A percentile compares a stretch with the other conserved stretches of the same genome.
phyloP scores from a whole-genome alignment of 768 basidiomycete species.

The Hygrocybe punicea region DNA sequence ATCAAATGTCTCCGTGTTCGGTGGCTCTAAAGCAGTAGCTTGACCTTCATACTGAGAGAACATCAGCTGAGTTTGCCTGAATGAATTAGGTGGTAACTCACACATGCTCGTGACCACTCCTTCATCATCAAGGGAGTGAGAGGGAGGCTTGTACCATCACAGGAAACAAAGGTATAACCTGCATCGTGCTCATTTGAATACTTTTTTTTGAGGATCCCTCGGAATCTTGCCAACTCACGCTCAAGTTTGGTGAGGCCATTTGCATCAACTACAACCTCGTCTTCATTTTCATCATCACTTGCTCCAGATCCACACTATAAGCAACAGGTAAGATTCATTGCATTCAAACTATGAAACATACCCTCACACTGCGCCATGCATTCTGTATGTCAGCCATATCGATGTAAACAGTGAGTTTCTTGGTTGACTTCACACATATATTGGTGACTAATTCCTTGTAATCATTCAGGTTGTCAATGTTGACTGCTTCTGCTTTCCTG shows the following conservation, averaged over 20 bases:
- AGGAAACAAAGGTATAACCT: neutral
- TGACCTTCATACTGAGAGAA: neutral
- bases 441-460: constrained; percentile 11
- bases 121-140: constrained; percentile 1
- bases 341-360: neutral
- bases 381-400: constrained; percentile 4
- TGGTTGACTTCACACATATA: constrained; percentile 7
- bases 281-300: neutral
- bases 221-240: neutral
- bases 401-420: constrained; percentile 14
- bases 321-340: neutral
- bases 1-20: neutral
- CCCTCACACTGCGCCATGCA: neutral
- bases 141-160: neutral
- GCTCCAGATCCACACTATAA: neutral
- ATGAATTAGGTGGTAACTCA: neutral
- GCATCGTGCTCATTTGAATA: neutral
- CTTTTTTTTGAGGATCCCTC: neutral
- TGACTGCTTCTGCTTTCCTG: constrained; percentile 21
- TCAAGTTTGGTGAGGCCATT: neutral
- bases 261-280: neutral
- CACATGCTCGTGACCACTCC: neutral
- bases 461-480: constrained; percentile 14
- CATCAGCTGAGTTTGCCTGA: neutral
- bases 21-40: neutral